Evolutionary conservation across 2,329 filamentous ascomycete species (phyloP).

Genomic region (Phyllosticta citribraziliensis): DNA sequence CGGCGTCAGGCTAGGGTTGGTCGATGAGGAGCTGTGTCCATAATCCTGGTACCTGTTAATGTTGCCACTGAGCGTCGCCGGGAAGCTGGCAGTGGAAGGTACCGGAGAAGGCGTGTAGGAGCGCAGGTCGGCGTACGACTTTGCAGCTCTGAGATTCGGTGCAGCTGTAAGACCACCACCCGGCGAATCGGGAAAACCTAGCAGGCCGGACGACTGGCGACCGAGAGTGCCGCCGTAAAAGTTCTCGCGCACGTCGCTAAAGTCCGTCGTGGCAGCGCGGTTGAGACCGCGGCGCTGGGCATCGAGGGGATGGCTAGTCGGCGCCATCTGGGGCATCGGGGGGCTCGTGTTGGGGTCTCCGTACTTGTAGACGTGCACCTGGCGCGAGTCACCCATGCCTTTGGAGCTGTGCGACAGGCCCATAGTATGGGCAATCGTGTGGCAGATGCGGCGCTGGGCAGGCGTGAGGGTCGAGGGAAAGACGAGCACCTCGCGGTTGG

Average conservation of each 20-base stretch:
- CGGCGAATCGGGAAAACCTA: conserved; percentile 71
- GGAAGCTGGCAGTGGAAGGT: conserved; percentile 80
- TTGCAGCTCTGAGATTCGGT: conserved; percentile 79
- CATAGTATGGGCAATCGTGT: conserved; percentile 93
- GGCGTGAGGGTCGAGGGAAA: conserved; percentile 76
- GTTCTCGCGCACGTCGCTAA: conserved; percentile 67
- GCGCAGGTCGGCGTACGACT: conserved; percentile 91
- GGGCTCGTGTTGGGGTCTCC: conserved; percentile 52
- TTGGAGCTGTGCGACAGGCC: conserved; percentile 83
- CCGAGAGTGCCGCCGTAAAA: conserved; percentile 68
- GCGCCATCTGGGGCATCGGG: conserved; percentile 49
- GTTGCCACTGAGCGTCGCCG: conserved; percentile 55
- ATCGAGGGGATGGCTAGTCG: conserved; percentile 57
- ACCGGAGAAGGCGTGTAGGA: conserved; percentile 93
- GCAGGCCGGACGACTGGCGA: conserved; percentile 68
- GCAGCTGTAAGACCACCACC: conserved; percentile 52
- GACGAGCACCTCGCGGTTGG: conserved; percentile 66
- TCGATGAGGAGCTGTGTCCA: conserved; percentile 46
- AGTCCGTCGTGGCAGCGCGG: conserved; percentile 94
- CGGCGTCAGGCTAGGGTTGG: conserved; percentile 57
- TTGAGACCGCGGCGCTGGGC: conserved; percentile 76
- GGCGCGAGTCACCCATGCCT: conserved; percentile 75
- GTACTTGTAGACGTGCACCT: conserved; percentile 79
- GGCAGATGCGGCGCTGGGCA: conserved; percentile 77
- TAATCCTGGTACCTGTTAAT: conserved; percentile 51